These are phyloP conservation scores for Madurella mycetomatis DNA, from an alignment of 2,329 filamentous ascomycete genomes.

Conservation along the genomic window DNA sequence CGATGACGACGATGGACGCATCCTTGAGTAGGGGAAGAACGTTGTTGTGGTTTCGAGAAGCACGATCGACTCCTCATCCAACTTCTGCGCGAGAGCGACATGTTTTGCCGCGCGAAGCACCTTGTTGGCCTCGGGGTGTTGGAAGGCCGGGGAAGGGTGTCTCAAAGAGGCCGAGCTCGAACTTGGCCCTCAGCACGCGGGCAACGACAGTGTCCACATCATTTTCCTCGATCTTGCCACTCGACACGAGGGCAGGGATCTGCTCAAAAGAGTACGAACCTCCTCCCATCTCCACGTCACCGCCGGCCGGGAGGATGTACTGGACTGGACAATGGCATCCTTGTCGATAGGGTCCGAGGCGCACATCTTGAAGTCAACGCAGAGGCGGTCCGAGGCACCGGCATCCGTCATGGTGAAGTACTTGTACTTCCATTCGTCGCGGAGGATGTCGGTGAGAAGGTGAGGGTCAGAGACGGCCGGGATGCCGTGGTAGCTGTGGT, in stretches of 20 bases:
- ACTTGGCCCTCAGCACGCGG: slow-evolving; percentile 63
- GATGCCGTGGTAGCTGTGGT: slow-evolving; percentile 69
- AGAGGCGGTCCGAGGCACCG: slow-evolving; percentile 65
- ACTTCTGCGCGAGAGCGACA: slow-evolving; percentile 54
- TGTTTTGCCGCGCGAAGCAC: slow-evolving; percentile 59
- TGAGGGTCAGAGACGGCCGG: slow-evolving; percentile 63
- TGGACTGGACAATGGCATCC: slow-evolving; percentile 57
- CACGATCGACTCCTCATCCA: slow-evolving; percentile 61
- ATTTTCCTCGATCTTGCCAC: slow-evolving; percentile 55
- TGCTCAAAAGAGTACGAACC: slow-evolving; percentile 66
- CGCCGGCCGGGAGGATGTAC: slow-evolving; percentile 57
- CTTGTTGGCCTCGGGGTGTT: slow-evolving; percentile 48
- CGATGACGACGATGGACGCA: slow-evolving; percentile 66
- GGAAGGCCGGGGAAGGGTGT: slow-evolving; percentile 59
- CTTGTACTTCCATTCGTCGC: slow-evolving; percentile 68
- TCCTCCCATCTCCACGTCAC: slow-evolving; percentile 73
- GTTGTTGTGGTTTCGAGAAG: slow-evolving; percentile 55
- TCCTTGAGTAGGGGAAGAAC: slow-evolving; percentile 55
- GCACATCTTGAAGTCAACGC: slow-evolving; percentile 61
- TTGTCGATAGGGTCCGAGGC: slow-evolving; percentile 56
- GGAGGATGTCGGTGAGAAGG: slow-evolving; percentile 62
- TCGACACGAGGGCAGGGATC: slow-evolving; percentile 60
- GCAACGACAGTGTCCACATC: slow-evolving; percentile 62
- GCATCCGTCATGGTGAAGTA: slow-evolving; percentile 63
- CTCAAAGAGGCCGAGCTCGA: slow-evolving; percentile 66